phyloP scores from a whole-genome alignment of 331 rosid species.

The Cydonia oblonga region DNA sequence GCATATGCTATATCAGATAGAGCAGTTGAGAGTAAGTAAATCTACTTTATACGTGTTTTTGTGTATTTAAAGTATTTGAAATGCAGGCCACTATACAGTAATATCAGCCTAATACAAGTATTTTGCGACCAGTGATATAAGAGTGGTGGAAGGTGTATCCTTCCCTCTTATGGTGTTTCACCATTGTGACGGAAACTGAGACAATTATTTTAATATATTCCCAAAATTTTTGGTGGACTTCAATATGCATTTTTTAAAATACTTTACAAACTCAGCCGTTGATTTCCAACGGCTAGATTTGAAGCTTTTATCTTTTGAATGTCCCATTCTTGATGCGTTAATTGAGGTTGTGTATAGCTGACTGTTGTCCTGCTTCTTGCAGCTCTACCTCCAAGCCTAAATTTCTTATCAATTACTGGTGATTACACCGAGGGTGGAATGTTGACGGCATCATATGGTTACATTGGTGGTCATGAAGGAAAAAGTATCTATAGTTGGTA shows the following conservation, averaged over 20 bases:
- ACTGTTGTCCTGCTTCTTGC: slow-evolving; percentile 18
- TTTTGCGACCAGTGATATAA: not conserved
- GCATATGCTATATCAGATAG: slow-evolving; percentile 59
- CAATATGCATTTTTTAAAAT: not conserved
- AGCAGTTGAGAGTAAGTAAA: slow-evolving; percentile 75
- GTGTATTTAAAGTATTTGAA: not conserved
- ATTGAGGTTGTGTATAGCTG: not conserved
- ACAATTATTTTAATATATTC: not conserved
- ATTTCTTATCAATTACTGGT: slow-evolving; percentile 91
- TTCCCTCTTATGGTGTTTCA: too few species aligned
- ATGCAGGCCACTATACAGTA: not conserved
- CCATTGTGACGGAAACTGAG: not conserved
- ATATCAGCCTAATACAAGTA: not conserved
- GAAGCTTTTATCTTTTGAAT: not conserved
- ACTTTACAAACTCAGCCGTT: not conserved
- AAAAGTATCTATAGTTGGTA: slow-evolving; percentile 82
- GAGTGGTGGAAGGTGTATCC: not conserved
- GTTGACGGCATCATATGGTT: slow-evolving; percentile 96
- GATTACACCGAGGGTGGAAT: slow-evolving; percentile 78
- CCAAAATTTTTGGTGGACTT: not conserved
- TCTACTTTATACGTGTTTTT: not conserved
- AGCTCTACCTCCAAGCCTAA: slow-evolving; percentile 98
- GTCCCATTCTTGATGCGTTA: not conserved
- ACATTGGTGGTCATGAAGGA: slow-evolving; percentile 97
- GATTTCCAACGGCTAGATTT: not conserved